Percentiles rank a stretch among this genome's conserved stretches.
These are phyloP conservation scores for Linnemannia zychae DNA, from an alignment of 192 early-diverging fungal genomes.

Conservation along the genomic window DNA sequence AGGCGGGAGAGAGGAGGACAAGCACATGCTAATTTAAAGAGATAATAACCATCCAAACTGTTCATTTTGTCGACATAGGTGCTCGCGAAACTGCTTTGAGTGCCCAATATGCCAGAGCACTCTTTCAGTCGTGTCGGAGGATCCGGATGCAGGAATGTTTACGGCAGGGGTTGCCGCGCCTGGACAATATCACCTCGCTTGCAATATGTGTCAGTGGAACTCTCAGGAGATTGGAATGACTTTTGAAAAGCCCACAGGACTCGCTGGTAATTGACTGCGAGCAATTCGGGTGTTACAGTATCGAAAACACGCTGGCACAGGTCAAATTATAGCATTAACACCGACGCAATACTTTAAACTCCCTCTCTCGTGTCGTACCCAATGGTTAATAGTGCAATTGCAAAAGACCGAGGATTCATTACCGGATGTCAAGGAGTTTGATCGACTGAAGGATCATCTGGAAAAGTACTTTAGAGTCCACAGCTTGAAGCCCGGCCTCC, in stretches of 20 bases:
- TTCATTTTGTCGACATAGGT: constrained; percentile 59
- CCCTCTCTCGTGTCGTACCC: neutral
- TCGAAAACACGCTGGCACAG: neutral
- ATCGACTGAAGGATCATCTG: constrained; percentile 86
- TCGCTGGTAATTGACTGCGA: constrained; percentile 69
- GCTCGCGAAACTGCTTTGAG: constrained; percentile 94
- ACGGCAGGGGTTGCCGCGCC: constrained; percentile 30
- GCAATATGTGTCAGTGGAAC: constrained; percentile 93
- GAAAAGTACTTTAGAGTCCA: constrained; percentile 77
- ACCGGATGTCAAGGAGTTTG: constrained; percentile 84
- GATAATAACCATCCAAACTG: neutral
- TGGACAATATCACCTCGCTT: constrained; percentile 79
- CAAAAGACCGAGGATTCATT: constrained; percentile 82
- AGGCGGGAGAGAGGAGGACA: neutral
- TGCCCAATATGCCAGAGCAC: constrained; percentile 90
- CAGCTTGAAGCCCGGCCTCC: constrained; percentile 27
- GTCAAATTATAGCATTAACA: no score
- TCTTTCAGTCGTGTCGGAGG: constrained; percentile 78
- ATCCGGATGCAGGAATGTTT: constrained; percentile 32
- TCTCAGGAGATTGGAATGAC: constrained; percentile 92
- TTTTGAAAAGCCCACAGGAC: constrained; percentile 94
- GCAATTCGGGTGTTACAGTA: neutral
- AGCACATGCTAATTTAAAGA: neutral
- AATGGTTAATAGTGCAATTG: constrained; percentile 71
- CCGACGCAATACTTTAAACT: neutral